phyloP scores from a whole-genome alignment of 2,329 filamentous ascomycete genomes.

The Ascochyta lentis region DNA sequence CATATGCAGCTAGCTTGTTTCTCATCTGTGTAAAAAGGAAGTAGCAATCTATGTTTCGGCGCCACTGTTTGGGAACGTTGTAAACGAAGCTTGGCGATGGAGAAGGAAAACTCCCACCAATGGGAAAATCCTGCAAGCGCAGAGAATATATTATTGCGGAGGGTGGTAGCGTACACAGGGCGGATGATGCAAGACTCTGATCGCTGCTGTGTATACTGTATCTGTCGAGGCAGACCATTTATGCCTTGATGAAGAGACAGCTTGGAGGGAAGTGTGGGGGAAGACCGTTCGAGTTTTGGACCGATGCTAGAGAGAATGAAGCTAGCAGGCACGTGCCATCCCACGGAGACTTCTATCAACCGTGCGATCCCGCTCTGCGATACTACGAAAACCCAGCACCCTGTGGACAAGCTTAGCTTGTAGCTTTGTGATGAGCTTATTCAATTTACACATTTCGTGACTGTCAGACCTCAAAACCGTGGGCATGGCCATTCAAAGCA shows the following conservation, averaged over 20 bases:
- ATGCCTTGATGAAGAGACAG: background rate
- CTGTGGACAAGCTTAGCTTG: background rate
- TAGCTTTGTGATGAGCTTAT: background rate
- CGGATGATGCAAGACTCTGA: background rate
- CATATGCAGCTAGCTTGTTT: slow-evolving; percentile 12
- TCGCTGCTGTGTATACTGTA: background rate
- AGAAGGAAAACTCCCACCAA: slow-evolving; percentile 31
- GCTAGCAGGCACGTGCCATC: slow-evolving; percentile 2
- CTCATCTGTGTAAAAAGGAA: slow-evolving; percentile 7
- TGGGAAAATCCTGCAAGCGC: slow-evolving; percentile 20
- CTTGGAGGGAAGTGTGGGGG: background rate
- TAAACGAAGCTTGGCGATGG: slow-evolving; percentile 26
- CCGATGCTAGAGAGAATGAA: background rate
- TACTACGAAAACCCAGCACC: background rate
- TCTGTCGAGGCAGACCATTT: background rate
- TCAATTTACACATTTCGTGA: background rate
- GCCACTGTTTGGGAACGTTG: slow-evolving; percentile 23
- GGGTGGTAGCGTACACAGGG: background rate
- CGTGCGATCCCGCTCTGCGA: background rate
- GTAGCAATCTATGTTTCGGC: slow-evolving; percentile 23
- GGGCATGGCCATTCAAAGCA: background rate
- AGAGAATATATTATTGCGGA: slow-evolving; percentile 6
- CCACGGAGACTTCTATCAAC: background rate
- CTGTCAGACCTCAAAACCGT: background rate
- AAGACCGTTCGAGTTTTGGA: background rate